Evolutionary conservation across 805 yeast genomes (phyloP).

Genomic region (Cyberlindnera mrakii): DNA sequence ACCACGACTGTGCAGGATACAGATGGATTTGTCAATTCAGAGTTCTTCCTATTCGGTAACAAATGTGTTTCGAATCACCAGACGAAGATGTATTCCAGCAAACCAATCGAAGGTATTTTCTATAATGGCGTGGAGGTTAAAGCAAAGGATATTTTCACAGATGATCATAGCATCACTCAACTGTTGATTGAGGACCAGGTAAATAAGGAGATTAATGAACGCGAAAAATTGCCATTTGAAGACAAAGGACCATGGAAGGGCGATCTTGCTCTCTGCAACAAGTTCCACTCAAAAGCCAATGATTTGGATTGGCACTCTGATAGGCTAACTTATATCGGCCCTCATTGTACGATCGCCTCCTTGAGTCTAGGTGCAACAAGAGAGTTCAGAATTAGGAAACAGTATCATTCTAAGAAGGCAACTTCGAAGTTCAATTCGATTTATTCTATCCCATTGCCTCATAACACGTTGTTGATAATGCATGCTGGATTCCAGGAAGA

Average conservation of each 20-base stretch:
- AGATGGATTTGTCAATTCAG: constrained; percentile 32
- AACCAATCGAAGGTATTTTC: constrained; percentile 15
- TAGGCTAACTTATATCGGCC: constrained; percentile 65
- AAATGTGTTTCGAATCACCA: constrained; percentile 54
- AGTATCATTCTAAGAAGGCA: constrained; percentile 26
- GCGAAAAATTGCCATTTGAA: constrained; percentile 34
- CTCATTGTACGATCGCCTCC: constrained; percentile 62
- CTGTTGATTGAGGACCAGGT: constrained; percentile 34
- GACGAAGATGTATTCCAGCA: constrained; percentile 31
- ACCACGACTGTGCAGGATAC: constrained; percentile 36
- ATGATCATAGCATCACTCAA: constrained; percentile 35
- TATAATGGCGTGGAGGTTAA: constrained; percentile 38
- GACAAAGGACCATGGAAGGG: constrained; percentile 40
- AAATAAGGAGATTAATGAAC: constrained; percentile 27
- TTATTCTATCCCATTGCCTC: constrained; percentile 56
- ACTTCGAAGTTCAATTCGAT: constrained; percentile 24
- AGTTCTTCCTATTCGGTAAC: constrained; percentile 60
- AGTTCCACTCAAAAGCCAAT: constrained; percentile 42
- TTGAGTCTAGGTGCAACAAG: constrained; percentile 65
- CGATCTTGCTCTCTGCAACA: constrained; percentile 49
- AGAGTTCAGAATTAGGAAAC: constrained; percentile 52
- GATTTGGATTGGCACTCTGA: constrained; percentile 75
- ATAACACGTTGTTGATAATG: constrained; percentile 67
- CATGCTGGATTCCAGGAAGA: constrained; percentile 76
- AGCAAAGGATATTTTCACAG: constrained; percentile 28